Percentiles rank a stretch among this genome's conserved stretches.
Evolutionary conservation across 495 filamentous ascomycete genomes (phyloP).

Genomic region (Melanomma pulvis-pyrius): DNA sequence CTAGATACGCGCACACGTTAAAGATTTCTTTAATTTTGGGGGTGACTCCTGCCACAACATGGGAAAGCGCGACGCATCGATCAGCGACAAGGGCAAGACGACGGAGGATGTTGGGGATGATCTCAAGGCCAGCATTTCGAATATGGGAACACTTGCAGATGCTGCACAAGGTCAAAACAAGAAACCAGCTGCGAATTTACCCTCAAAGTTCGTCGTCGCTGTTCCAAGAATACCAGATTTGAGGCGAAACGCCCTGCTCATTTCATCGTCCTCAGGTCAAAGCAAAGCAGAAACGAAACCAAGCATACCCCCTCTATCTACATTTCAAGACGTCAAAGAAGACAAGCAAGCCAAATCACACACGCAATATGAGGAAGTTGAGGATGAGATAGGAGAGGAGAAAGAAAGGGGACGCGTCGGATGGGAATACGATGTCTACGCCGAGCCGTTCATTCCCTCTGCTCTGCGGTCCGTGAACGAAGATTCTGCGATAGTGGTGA

Average conservation of each 20-base stretch:
- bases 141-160: neutral
- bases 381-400: neutral
- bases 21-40: too few relatives aligned
- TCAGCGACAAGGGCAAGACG: too few relatives aligned
- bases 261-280: neutral
- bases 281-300: neutral
- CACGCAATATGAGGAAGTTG: neutral
- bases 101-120: too few relatives aligned
- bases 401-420: too few relatives aligned
- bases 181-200: neutral
- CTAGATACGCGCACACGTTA: too few relatives aligned
- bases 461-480: neutral
- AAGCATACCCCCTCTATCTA: neutral
- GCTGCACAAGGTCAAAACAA: neutral
- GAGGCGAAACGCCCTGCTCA: neutral
- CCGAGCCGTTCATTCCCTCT: neutral
- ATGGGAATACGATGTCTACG: constrained; percentile 9
- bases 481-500: neutral
- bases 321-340: neutral
- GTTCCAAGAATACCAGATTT: neutral
- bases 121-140: too few relatives aligned
- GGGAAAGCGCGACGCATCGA: neutral
- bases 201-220: neutral
- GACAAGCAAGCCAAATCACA: too few relatives aligned
- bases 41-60: neutral